A percentile compares a stretch with the other conserved stretches of the same genome.
These are phyloP conservation scores for Amanita fuliginea DNA, from an alignment of 768 basidiomycete species.

Conservation along the genomic window DNA sequence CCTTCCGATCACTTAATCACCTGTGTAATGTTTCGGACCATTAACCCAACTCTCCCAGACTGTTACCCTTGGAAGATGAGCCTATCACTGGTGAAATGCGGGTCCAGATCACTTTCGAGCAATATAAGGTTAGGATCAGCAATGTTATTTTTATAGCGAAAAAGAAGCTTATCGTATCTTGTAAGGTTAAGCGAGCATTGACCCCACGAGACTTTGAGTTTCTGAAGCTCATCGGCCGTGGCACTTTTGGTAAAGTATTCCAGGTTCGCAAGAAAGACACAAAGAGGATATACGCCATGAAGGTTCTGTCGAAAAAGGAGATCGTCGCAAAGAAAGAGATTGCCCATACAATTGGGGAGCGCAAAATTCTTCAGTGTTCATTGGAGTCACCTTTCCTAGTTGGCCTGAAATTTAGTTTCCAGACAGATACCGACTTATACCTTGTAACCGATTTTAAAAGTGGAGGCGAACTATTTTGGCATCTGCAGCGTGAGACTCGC, in stretches of 20 bases:
- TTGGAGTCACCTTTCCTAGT: slow-evolving; percentile 95
- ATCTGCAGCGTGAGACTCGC: slow-evolving; percentile 89
- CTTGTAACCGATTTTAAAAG: slow-evolving; percentile 98
- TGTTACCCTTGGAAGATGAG: slow-evolving; percentile 70
- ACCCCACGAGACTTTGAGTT: slow-evolving; percentile 98
- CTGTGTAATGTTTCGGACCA: not conserved
- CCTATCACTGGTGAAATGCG: slow-evolving; percentile 87
- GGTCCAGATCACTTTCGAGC: slow-evolving; percentile 89
- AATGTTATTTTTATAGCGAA: slow-evolving; percentile 8
- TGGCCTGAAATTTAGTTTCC: slow-evolving; percentile 96
- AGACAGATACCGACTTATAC: slow-evolving; percentile 90
- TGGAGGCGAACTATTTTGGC: slow-evolving; percentile 98
- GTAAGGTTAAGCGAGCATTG: slow-evolving; percentile 72
- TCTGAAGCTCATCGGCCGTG: slow-evolving; percentile 95
- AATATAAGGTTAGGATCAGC: slow-evolving; percentile 59
- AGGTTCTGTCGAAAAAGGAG: slow-evolving; percentile 96
- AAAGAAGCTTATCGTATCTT: slow-evolving; percentile 4
- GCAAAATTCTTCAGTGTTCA: slow-evolving; percentile 94
- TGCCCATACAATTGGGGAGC: slow-evolving; percentile 97
- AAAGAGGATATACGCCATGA: slow-evolving; percentile 99
- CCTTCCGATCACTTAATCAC: slow-evolving; percentile 1
- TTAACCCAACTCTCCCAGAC: slow-evolving; percentile 29
- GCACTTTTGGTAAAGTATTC: slow-evolving; percentile 97
- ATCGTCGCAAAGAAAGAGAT: slow-evolving; percentile 99
- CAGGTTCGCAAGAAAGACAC: slow-evolving; percentile 98